Base-by-base conservation (phyloP, 2,329 filamentous ascomycete species). In the Trichophyton schoenleinii region DNA sequence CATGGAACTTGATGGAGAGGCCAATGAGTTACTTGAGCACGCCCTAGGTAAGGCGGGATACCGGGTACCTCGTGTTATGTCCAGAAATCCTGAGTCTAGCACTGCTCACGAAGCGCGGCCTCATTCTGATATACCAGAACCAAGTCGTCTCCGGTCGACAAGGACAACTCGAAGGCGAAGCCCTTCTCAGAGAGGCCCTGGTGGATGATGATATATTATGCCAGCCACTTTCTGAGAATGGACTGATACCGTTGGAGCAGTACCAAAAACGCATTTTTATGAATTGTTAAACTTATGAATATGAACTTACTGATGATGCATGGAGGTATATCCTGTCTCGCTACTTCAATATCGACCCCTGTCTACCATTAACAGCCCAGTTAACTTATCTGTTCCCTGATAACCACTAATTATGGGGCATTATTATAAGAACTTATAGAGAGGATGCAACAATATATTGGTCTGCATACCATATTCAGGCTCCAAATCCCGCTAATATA, bases 1-100 rank as follows among this genome's bases (percentile, higher is more conserved):
- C 57, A 74, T 74, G 71, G 74, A 75, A 55, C 65, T 78, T 9
- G 76, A 78, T 63, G 68, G 71, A 5, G 74, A 77, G 62, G 76
- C 76, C 0, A 73, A 77, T 59, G 72, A 70, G 3, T 66, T 78
- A 4, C 64, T 78, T 1, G 68, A 71, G 20, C 70, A 72, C 4
- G 75, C 75, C 0, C 67, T 78, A 34, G 67, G 67, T n/a, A 71
- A 68, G 20, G 62, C 62, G 13, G 61, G 60, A 41, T 41, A 59
- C 18, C 59, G 58, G 5, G 49, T 61, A 41, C 34, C 34, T 38
- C 38, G 18, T 34, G 18, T n/a, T 41, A 58, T 15, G 42, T 41
- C 42, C 9, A 31, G 31, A 9, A 48, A 34, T 8, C 20, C n/a
- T 20, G 57, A 7, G 18, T 15, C 13, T 25, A 28, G 46, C 36